Evolutionary conservation across 331 rosid genomes (phyloP).

Genomic region (Rosa hybrid): DNA sequence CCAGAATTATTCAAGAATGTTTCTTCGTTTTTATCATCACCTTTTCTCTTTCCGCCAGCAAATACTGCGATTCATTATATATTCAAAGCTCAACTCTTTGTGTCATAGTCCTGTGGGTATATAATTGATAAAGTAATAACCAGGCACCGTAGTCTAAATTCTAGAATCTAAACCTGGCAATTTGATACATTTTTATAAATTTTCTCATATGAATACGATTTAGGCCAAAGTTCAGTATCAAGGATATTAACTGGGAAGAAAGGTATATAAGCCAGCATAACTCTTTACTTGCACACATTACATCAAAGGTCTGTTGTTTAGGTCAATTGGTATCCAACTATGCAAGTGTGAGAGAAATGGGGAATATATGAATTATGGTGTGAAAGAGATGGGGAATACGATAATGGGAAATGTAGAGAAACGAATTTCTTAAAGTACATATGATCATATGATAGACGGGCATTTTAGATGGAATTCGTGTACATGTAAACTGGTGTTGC

Average conservation of each 20-base stretch:
- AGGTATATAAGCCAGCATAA: not conserved
- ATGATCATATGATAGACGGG: not conserved
- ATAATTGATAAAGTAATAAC: not conserved
- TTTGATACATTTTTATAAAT: not conserved
- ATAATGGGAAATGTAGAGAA: not conserved
- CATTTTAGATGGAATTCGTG: not conserved
- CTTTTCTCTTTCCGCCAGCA: not conserved
- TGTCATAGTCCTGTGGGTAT: not conserved
- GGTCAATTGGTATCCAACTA: constrained; percentile 3
- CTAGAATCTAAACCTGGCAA: not conserved
- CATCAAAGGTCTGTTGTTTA: not conserved
- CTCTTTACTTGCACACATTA: not conserved
- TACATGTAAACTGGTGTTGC: not conserved
- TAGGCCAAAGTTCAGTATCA: not conserved
- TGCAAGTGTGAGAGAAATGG: not conserved
- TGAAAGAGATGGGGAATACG: not conserved
- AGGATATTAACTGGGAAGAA: not conserved
- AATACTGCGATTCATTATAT: not conserved
- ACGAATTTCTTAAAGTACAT: not conserved
- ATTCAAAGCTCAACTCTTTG: not conserved
- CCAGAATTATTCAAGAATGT: not conserved
- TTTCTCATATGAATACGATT: not conserved
- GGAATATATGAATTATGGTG: not conserved
- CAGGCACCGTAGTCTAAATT: not conserved
- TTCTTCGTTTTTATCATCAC: not conserved